These are phyloP conservation scores for Achaetomiella virescens DNA, from an alignment of 495 filamentous ascomycete species.

Conservation along the genomic window DNA sequence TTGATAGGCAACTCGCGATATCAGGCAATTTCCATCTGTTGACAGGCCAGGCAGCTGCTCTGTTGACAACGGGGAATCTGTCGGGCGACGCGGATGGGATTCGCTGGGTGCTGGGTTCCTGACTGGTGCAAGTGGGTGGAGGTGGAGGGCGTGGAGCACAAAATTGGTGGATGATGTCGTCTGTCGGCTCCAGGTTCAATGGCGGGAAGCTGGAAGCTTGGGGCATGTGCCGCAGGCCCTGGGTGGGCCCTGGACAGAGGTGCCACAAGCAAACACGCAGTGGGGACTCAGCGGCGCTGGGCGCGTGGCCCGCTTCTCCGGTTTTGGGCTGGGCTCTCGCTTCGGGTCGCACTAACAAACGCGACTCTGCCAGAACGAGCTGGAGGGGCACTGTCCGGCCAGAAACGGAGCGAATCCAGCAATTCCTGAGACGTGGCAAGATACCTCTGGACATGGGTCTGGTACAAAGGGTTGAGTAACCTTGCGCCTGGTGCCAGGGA, in stretches of 20 bases:
- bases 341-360: neutral
- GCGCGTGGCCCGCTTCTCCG: constrained; percentile 17
- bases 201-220: neutral
- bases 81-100: constrained; percentile 4
- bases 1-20: constrained; percentile 5
- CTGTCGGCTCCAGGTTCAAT: neutral
- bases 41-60: constrained; percentile 5
- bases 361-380: neutral
- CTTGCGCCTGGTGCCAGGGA: neutral
- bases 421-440: constrained; percentile 10
- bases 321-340: constrained; percentile 15
- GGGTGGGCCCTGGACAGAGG: no score
- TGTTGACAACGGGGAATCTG: constrained; percentile 8
- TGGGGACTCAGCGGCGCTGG: constrained; percentile 4
- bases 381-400: neutral
- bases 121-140: neutral
- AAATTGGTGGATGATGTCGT: constrained; percentile 11
- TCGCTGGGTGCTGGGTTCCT: neutral
- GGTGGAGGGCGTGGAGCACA: neutral
- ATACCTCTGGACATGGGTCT: neutral
- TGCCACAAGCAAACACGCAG: neutral
- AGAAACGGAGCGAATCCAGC: neutral
- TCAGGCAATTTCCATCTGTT: constrained; percentile 3
- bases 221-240: constrained; percentile 2
- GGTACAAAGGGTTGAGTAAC: neutral